Percentiles rank a stretch among this genome's conserved stretches.
Evolutionary conservation across 345 rosid genomes (phyloP).

Genomic region (Gossypium thurberi): DNA sequence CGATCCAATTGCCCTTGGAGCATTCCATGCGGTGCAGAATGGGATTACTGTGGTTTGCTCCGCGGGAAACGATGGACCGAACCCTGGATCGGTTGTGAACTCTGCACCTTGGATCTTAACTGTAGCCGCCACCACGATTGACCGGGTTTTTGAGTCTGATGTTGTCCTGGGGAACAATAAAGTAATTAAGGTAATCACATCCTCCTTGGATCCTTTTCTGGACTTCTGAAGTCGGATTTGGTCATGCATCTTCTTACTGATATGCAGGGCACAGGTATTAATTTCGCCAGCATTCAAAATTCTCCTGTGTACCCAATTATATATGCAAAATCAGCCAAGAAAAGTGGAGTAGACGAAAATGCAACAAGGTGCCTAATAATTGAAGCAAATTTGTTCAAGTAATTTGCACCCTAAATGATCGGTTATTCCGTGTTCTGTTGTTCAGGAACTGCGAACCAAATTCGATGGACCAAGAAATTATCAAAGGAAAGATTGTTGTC

Average conservation of each 20-base stretch:
- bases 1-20: slow-evolving; percentile 75
- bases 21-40: slow-evolving; percentile 66
- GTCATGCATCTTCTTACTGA: background rate
- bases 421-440: background rate
- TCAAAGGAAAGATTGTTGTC: slow-evolving; percentile 66
- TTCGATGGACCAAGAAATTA: slow-evolving; percentile 36
- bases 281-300: slow-evolving; percentile 42
- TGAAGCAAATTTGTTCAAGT: too few species aligned
- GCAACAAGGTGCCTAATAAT: slow-evolving; percentile 39
- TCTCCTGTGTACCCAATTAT: slow-evolving; percentile 52
- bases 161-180: slow-evolving; percentile 53
- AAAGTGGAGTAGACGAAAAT: slow-evolving; percentile 24
- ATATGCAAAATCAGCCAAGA: slow-evolving; percentile 52
- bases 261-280: slow-evolving; percentile 68
- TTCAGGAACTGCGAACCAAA: slow-evolving; percentile 45
- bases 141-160: slow-evolving; percentile 69
- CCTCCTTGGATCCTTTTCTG: background rate
- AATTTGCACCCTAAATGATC: background rate
- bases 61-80: slow-evolving; percentile 75
- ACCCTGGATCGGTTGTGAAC: slow-evolving; percentile 41
- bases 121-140: slow-evolving; percentile 79
- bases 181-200: slow-evolving; percentile 45
- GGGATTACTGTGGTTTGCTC: slow-evolving; percentile 77
- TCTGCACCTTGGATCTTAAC: slow-evolving; percentile 81
- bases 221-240: background rate